Evolutionary conservation across 2,329 filamentous ascomycete genomes (phyloP).

Genomic region (Teratosphaeria gauchensis): DNA sequence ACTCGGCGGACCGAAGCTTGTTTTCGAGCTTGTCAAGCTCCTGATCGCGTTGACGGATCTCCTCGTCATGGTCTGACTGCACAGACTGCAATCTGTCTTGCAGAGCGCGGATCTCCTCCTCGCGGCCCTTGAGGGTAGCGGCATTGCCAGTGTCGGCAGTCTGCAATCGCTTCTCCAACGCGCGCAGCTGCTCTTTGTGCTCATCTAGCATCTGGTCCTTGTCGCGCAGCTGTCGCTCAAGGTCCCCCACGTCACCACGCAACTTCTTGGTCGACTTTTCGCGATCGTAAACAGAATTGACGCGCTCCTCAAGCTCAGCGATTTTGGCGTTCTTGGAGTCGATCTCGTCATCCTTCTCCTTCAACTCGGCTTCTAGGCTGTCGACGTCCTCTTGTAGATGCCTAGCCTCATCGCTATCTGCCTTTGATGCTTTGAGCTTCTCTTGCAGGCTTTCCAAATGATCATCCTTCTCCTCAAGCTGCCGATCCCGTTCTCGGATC

Average conservation of each 20-base stretch:
- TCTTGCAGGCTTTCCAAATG: slow-evolving; percentile 39
- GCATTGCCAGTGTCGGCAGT: slow-evolving; percentile 10
- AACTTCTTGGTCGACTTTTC: slow-evolving; percentile 30
- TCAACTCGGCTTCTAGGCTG: slow-evolving; percentile 42
- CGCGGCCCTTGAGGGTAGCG: slow-evolving; percentile 38
- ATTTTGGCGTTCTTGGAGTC: slow-evolving; percentile 23
- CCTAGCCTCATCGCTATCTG: slow-evolving; percentile 42
- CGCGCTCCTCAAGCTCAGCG: slow-evolving; percentile 22
- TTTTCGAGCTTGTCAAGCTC: slow-evolving; percentile 19
- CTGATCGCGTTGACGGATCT: slow-evolving; percentile 9
- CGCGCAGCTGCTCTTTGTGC: slow-evolving; percentile 21
- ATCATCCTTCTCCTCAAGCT: slow-evolving; percentile 32
- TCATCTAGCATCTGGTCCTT: slow-evolving; percentile 28
- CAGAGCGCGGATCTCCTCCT: slow-evolving; percentile 36
- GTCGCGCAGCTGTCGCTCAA: slow-evolving; percentile 26
- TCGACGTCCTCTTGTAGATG: slow-evolving; percentile 49
- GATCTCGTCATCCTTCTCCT: slow-evolving; percentile 35
- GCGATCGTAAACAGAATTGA: slow-evolving; percentile 22
- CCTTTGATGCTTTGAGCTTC: slow-evolving; percentile 28
- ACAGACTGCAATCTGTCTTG: slow-evolving; percentile 16
- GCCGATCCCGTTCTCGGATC: slow-evolving; percentile 40
- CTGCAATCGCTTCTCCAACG: slow-evolving; percentile 25
- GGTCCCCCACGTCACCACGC: slow-evolving; percentile 24
- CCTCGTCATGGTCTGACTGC: slow-evolving; percentile 12
- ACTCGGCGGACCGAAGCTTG: not conserved